Conservation (phyloP, 495 filamentous ascomycete genomes). For the Monascus purpureus region DNA sequence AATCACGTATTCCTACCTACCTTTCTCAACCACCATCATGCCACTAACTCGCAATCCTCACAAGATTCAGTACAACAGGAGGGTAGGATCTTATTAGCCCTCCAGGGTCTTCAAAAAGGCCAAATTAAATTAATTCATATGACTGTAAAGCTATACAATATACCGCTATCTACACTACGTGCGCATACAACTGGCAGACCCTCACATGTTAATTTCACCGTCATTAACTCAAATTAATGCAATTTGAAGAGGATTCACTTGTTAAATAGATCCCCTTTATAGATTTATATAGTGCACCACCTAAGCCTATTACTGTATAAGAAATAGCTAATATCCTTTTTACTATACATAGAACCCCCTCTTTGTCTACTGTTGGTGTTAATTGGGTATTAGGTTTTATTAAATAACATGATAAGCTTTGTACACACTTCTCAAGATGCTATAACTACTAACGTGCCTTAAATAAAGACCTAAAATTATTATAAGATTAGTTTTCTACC, state of each 20-base stretch:
- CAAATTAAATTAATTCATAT: not conserved
- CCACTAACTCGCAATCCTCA: slow-evolving; percentile 1
- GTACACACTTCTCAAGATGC: too few relatives aligned
- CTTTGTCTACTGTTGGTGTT: not conserved
- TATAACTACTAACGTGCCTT: too few relatives aligned
- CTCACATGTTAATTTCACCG: not conserved
- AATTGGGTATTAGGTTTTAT: not conserved
- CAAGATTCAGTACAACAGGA: slow-evolving; percentile 1
- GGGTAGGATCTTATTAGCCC: slow-evolving; percentile 2
- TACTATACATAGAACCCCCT: not conserved
- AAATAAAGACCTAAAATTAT: too few relatives aligned
- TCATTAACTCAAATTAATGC: slow-evolving; percentile 1
- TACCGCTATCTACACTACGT: not conserved
- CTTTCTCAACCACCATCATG: too few relatives aligned
- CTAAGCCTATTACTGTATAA: not conserved
- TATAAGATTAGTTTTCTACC: not conserved
- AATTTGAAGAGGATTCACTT: not conserved
- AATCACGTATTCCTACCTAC: too few relatives aligned
- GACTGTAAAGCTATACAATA: slow-evolving; percentile 1
- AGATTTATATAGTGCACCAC: not conserved
- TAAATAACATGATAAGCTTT: not conserved
- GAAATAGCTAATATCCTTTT: not conserved
- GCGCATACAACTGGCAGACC: not conserved
- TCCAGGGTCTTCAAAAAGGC: slow-evolving; percentile 1
- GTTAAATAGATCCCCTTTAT: not conserved